phyloP scores from a whole-genome alignment of 495 filamentous ascomycete species.

The Hyaloscypha variabilis region DNA sequence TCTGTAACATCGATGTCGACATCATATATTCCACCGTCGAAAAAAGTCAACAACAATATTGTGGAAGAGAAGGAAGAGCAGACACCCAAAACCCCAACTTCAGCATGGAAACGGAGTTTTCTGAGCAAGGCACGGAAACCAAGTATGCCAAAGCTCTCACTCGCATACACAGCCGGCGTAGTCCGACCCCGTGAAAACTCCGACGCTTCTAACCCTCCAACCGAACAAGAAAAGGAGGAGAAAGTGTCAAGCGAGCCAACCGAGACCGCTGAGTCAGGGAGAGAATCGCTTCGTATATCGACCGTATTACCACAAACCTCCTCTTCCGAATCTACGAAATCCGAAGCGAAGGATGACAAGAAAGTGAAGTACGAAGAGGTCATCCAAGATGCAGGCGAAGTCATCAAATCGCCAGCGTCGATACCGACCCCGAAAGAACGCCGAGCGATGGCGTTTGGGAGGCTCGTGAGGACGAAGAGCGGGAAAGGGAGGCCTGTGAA shows the following conservation, averaged over 20 bases:
- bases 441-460: background rate
- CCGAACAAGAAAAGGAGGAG: background rate
- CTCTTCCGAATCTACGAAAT: background rate
- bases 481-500: background rate
- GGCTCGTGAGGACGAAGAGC: background rate
- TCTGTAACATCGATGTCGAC: conserved; percentile 4
- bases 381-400: conserved; percentile 1
- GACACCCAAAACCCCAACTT: conserved; percentile 28
- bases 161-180: conserved; percentile 13
- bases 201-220: background rate
- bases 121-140: conserved; percentile 22
- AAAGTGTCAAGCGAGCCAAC: background rate
- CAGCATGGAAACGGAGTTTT: conserved; percentile 24
- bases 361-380: conserved; percentile 23
- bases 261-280: background rate
- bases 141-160: conserved; percentile 26
- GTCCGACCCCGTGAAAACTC: conserved; percentile 1
- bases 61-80: background rate
- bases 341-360: background rate
- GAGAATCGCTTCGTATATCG: background rate
- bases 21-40: conserved; percentile 2
- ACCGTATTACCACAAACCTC: background rate
- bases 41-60: background rate
- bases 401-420: background rate
- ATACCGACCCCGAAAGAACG: background rate